Evolutionary conservation across 495 filamentous ascomycete genomes (phyloP).

Genomic region (Cenococcum geophilum): DNA sequence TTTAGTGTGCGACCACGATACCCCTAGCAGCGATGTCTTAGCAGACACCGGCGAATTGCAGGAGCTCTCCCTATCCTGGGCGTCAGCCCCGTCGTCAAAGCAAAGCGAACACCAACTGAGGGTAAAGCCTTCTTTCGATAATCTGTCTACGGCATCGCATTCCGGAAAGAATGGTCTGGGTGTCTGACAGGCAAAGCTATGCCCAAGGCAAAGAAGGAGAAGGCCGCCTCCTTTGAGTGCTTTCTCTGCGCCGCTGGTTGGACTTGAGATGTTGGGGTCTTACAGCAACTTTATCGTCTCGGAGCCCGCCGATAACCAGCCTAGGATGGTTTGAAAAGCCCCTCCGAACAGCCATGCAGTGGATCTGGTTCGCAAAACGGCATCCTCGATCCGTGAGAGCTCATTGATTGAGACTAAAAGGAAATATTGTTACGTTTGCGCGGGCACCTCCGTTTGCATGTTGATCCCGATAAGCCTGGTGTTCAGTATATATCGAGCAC

Average conservation of each 20-base stretch:
- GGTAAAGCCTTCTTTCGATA: neutral
- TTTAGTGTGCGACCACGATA: neutral
- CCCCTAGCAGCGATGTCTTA: neutral
- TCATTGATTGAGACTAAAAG: neutral
- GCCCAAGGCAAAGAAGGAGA: neutral
- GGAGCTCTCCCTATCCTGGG: neutral
- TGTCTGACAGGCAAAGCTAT: neutral
- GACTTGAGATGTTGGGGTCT: neutral
- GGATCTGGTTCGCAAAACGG: conserved; percentile 5
- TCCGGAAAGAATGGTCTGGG: neutral
- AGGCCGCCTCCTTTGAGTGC: neutral
- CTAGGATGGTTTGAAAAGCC: conserved; percentile 1
- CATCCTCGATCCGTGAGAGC: neutral
- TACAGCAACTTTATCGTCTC: neutral
- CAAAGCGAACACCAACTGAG: neutral
- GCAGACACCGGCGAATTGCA: neutral
- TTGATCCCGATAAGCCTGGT: conserved; percentile 7
- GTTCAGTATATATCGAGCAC: neutral
- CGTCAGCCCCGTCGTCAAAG: neutral
- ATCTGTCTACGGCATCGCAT: neutral
- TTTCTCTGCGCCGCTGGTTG: neutral
- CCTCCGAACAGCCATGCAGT: neutral
- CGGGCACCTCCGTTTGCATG: conserved; percentile 2
- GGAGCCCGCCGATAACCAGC: conserved; percentile 26
- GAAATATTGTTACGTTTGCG: conserved; percentile 2